phyloP scores from a whole-genome alignment of 352 stramenopile genomes.

The Pythium oligandrum region DNA sequence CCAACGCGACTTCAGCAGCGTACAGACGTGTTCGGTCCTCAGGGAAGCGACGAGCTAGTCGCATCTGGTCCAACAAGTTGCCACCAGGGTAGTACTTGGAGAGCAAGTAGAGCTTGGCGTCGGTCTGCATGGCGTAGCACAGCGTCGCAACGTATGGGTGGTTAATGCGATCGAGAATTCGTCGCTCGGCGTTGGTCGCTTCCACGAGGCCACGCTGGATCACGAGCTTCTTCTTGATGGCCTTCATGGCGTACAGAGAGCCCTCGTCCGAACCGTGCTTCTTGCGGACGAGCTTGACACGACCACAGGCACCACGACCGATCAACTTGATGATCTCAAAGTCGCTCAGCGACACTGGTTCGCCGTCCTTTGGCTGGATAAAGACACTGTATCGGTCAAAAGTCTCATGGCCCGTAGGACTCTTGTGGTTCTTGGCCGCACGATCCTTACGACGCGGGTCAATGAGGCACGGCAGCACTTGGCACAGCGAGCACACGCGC shows the following conservation, averaged over 20 bases:
- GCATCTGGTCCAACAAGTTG: constrained; percentile 92
- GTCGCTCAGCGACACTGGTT: constrained; percentile 70
- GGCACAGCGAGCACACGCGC: constrained; percentile 77
- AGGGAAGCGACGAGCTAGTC: constrained; percentile 86
- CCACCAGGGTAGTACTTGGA: constrained; percentile 97
- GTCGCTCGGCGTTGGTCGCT: constrained; percentile 87
- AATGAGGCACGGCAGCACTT: constrained; percentile 75
- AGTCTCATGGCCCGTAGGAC: constrained; percentile 28
- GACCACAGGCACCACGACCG: constrained; percentile 88
- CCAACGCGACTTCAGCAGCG: constrained; percentile 94
- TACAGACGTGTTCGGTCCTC: constrained; percentile 95
- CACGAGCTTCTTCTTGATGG: constrained; percentile 85
- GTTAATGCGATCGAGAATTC: constrained; percentile 89
- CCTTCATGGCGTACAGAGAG: constrained; percentile 84
- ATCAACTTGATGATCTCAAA: constrained; percentile 99
- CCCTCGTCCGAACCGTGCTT: constrained; percentile 80
- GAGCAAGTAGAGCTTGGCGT: constrained; percentile 87
- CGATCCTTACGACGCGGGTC: constrained; percentile 72
- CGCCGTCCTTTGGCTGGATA: constrained; percentile 57
- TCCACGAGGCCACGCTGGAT: constrained; percentile 86
- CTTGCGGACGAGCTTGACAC: constrained; percentile 86
- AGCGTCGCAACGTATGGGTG: constrained; percentile 97
- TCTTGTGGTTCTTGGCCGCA: constrained; percentile 58
- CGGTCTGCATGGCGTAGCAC: constrained; percentile 89
- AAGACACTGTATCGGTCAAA: constrained; percentile 70